Percentiles rank a stretch among this genome's conserved stretches.
Evolutionary conservation across 306 rosid species (phyloP).

Genomic region (apple (Malus domestica)): ASM211411v1 NC_041803.1:4919001-4919500

Average conservation of each 20-base stretch:
- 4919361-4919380: slow-evolving; percentile 29
- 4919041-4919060: slow-evolving; percentile 9
- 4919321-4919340: slow-evolving; percentile 40
- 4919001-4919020: background rate
- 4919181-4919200: background rate
- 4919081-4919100: slow-evolving; percentile 18
- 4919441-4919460: slow-evolving; percentile 10
- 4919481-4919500: background rate
- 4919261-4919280: slow-evolving; percentile 9
- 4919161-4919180: slow-evolving; percentile 13
- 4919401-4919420: slow-evolving; percentile 63
- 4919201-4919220: slow-evolving; percentile 28
- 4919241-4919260: slow-evolving; percentile 6
- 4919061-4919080: slow-evolving; percentile 32
- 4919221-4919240: slow-evolving; percentile 16
- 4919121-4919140: slow-evolving; percentile 30
- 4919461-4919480: slow-evolving; percentile 10
- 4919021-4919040: background rate
- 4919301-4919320: slow-evolving; percentile 13
- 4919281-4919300: background rate
- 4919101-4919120: slow-evolving; percentile 30
- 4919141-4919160: slow-evolving; percentile 26
- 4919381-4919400: slow-evolving; percentile 37
- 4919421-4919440: slow-evolving; percentile 79
- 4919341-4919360: slow-evolving; percentile 32